Evolutionary conservation across 2,329 filamentous ascomycete genomes (phyloP), one percentile per base, ranked within the genome.

Genomic region (Botrytis medusae): DNA sequence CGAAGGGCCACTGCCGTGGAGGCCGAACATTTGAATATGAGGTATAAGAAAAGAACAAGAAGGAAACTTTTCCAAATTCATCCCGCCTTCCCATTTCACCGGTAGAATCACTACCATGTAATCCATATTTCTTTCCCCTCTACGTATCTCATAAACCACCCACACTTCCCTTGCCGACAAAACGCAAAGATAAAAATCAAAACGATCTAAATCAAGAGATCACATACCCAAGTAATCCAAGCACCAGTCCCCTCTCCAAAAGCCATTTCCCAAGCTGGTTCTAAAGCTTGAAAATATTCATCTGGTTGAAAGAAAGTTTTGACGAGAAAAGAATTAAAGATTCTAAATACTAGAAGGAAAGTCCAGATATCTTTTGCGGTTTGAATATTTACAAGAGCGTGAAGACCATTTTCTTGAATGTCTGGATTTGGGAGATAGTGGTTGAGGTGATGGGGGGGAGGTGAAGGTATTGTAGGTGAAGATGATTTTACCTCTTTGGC

Each of bases 291-390:
- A 80, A 96, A 99, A 85, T 93, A 98, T 83, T 99, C 96, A 84
- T 99, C 96, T 42, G 96, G 96, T 83, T 99, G 96, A 84, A 99
- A 99, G 82, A 98, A 99, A 32, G 96, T 98, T 77, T 89, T 86
- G 73, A 97, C 86, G 75, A 87, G 89, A 78, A 96, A 86, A 46
- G 94, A 91, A 84, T 97, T 97, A 81, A 93, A 82, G 76, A 95
- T 87, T 72, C 96, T 93, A 76, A 97, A 88, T 59, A 89, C 85
- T 77, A 98, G 77, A 68, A 89, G 75, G 5, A 79, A 25, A 6
- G 70, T 70, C 76, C 77, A 79, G 5, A 79, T 74, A 72, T 81
- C 79, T 10, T 75, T 77, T 57, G 78, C 75, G n/a, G 74, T 74
- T 73, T 79, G 77, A 51, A 76, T 72, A n/a, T 78, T 78, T 60